Base-by-base conservation (phyloP, 2,329 filamentous ascomycete species). In the Exophiala viscosa region DNA sequence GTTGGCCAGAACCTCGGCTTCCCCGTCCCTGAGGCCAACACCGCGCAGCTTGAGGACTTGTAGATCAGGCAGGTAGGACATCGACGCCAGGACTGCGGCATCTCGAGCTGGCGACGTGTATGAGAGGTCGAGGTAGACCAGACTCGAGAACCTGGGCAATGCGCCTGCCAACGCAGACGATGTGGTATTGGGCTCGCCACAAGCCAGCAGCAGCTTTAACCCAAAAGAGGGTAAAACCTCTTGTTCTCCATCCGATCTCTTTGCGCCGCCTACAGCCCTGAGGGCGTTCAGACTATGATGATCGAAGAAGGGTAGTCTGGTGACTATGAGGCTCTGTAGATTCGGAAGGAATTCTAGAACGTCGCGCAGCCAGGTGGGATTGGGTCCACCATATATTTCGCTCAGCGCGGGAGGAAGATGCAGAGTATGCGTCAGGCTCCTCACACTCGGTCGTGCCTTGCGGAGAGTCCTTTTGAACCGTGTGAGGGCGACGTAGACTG, bases 281-380 rank as follows among this genome's bases (percentile, higher is more conserved):
- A 84, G 62, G 2, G 75, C 77, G 51, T 75, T 68, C 48, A 84
- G 72, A 14, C 79, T 73, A 54, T 76, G 75, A 63, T 85, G 80
- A 51, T 85, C 82, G 61, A 85, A 84, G 63, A 83, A 84, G 0
- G 81, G 79, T 43, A 84, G 66, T 28, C 74, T 75, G 13, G 79
- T 76, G 9, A 84, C 80, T 52, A 84, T 74, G 44, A 85, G 67
- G 1, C 78, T 81, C 59, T 84, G 82, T 13, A 85, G 67, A 47
- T 76, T 75, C 2, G 82, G 82, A 15, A 85, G 69, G 48, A 72
- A 74, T 48, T 82, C 78, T 17, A 84, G 70, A 3, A 83, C 72
- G 53, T 84, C 80, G 44, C 76, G 71, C 34, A 85, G 67, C 82
- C 82, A 85, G 52, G 78, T 78, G 2, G 76, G 70, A 51, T 79